A percentile compares a stretch with the other conserved stretches of the same genome.
Conservation (phyloP, 2,329 filamentous ascomycete genomes). For the Fusarium paranaense region DNA sequence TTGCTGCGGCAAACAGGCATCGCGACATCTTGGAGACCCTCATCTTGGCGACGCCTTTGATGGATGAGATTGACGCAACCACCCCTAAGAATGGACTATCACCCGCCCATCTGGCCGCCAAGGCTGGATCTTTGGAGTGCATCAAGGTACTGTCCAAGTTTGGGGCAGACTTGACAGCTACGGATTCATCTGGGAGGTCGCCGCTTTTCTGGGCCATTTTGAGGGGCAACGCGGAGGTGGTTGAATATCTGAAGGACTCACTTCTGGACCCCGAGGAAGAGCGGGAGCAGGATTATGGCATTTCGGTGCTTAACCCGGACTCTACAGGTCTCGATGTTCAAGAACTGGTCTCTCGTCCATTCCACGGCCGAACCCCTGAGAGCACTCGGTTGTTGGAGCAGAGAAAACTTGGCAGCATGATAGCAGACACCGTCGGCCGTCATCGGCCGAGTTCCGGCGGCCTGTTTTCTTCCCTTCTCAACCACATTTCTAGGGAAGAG, state of each 20-base stretch:
- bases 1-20: slow-evolving; percentile 33
- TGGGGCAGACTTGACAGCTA: slow-evolving; percentile 26
- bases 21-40: slow-evolving; percentile 24
- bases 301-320: neutral
- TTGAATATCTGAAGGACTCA: slow-evolving; percentile 28
- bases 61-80: slow-evolving; percentile 5
- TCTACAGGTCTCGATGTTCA: neutral
- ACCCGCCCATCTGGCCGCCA: slow-evolving; percentile 36
- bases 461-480: slow-evolving; percentile 25
- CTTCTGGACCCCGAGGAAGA: slow-evolving; percentile 10
- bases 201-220: slow-evolving; percentile 34
- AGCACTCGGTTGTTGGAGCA: neutral
- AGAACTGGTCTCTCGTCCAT: neutral
- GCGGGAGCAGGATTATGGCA: slow-evolving; percentile 6
- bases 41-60: slow-evolving; percentile 27
- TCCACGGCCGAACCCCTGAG: neutral
- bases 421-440: slow-evolving; percentile 27
- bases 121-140: slow-evolving; percentile 30
- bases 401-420: slow-evolving; percentile 19
- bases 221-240: slow-evolving; percentile 15
- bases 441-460: slow-evolving; percentile 6
- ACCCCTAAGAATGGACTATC: slow-evolving; percentile 26
- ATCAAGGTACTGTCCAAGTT: slow-evolving; percentile 23
- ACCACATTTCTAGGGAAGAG: slow-evolving; percentile 25
- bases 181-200: slow-evolving; percentile 28